A percentile compares a stretch with the other conserved stretches of the same genome.
Conservation (phyloP, 78 protist genomes). For the Speleostelium caveatum region DNA sequence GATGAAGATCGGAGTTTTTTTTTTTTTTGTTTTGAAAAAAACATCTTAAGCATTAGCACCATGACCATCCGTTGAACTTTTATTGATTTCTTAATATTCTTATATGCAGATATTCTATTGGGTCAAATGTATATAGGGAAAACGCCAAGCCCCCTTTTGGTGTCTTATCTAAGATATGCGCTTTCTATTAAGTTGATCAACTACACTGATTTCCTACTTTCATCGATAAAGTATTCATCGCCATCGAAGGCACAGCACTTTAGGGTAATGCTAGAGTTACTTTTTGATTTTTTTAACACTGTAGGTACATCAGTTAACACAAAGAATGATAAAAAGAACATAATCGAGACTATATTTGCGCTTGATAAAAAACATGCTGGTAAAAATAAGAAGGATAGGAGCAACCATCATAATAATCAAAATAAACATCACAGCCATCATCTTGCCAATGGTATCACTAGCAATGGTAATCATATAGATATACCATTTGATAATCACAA, state of each 20-base stretch:
- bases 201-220: constrained; percentile 10
- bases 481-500: not conserved
- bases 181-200: constrained; percentile 15
- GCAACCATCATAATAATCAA: not conserved
- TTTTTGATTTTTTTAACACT: not conserved
- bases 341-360: not conserved
- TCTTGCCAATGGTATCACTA: not conserved
- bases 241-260: constrained; percentile 17
- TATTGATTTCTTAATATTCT: too few relatives aligned
- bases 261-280: constrained; percentile 3
- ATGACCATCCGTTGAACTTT: not conserved
- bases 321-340: not conserved
- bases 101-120: constrained; percentile 21
- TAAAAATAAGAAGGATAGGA: not conserved
- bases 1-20: not conserved
- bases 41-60: not conserved
- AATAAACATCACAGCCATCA: not conserved
- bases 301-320: not conserved
- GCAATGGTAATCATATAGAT: not conserved
- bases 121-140: constrained; percentile 45
- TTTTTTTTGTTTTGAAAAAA: not conserved
- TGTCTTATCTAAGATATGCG: constrained; percentile 68
- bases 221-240: not conserved
- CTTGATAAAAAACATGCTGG: not conserved
- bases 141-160: constrained; percentile 56